Evolutionary conservation across 495 filamentous ascomycete genomes (phyloP).

Genomic region (Xylaria curta): DNA sequence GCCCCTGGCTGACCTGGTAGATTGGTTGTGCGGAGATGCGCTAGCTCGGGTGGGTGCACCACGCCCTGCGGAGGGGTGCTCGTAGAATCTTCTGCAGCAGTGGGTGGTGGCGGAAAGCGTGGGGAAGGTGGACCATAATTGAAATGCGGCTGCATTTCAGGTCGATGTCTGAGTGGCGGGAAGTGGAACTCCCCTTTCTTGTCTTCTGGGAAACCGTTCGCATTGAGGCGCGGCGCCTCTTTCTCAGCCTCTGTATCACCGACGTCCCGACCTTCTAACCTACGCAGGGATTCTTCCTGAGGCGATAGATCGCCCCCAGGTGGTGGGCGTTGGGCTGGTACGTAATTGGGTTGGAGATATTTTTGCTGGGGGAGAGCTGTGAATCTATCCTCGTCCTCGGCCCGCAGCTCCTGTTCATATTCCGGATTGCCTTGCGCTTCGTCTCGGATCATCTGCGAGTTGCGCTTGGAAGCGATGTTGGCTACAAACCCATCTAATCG

Average conservation of each 20-base stretch:
- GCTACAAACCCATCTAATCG: constrained; percentile 83
- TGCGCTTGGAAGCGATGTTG: constrained; percentile 80
- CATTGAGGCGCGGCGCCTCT: constrained; percentile 22
- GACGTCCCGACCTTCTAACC: constrained; percentile 49
- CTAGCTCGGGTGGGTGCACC: constrained; percentile 54
- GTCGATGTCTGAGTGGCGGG: constrained; percentile 51
- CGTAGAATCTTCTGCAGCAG: constrained; percentile 17
- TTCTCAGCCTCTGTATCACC: constrained; percentile 31
- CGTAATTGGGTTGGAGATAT: constrained; percentile 58
- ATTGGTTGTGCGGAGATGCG: constrained; percentile 57
- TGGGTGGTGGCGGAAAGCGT: constrained; percentile 32
- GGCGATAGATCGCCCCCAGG: constrained; percentile 40
- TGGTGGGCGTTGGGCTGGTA: constrained; percentile 54
- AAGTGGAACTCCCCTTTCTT: constrained; percentile 60
- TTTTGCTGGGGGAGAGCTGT: constrained; percentile 75
- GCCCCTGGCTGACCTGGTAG: constrained; percentile 38
- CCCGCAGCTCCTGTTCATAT: constrained; percentile 76
- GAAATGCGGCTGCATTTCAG: constrained; percentile 53
- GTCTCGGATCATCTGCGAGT: constrained; percentile 77
- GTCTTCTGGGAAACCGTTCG: constrained; percentile 38
- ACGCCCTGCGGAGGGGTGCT: constrained; percentile 25
- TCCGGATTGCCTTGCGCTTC: constrained; percentile 82
- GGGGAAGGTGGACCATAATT: constrained; percentile 59
- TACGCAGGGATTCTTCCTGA: constrained; percentile 51
- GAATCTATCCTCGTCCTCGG: constrained; percentile 86